Evolutionary conservation across 2,329 filamentous ascomycete genomes (phyloP), one percentile per base, ranked within the genome.

Genomic region (Pestalotiopsis sp.): DNA sequence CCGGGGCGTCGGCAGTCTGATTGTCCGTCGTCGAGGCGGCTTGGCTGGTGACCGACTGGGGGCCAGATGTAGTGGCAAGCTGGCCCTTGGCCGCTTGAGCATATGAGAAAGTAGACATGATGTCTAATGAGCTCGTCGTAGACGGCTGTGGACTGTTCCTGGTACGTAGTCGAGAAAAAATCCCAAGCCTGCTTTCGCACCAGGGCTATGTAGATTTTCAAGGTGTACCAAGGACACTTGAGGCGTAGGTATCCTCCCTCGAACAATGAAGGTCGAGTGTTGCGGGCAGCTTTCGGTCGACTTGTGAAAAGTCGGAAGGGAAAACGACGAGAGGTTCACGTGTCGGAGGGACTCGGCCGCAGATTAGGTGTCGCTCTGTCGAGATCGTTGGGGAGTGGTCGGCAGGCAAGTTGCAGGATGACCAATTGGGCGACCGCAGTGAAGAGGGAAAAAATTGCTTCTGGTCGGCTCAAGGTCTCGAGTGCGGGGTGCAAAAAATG

Each of bases 81-180:
- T 92, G 88, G 77, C 95, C 94, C 81, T 96, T 96, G 69, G 95
- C 95, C 78, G 95, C 95, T 87, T 97, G 94, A 76, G 95, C 95
- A 81, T 98, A 98, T 69, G 95, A 98, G 79, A 98, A 97, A 71
- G 81, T 80, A 72, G 87, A 86, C 87, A 89, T 89, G 64, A 74
- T 75, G 74, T 75, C 71, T 67, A 27, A 23, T 57, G 23, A 55
- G 23, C 39, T 41, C 38, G 36, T 36, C 17, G 41, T 20, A 31
- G 39, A 20, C 20, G 45, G 39, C 13, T n/a, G 23, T 20, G n/a
- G 55, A 36, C 23, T 66, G 66, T 57, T 31, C 65, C 65, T 61
- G 62, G 65, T 57, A 55, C 61, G 39, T 52, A 67, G 65, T 65
- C 64, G 58, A 65, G 39, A 36, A 11, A 45, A 25, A 41, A 49